Conservation (phyloP, 176 grass and related monocot genomes). For the Phyllostachys edulis region DNA sequence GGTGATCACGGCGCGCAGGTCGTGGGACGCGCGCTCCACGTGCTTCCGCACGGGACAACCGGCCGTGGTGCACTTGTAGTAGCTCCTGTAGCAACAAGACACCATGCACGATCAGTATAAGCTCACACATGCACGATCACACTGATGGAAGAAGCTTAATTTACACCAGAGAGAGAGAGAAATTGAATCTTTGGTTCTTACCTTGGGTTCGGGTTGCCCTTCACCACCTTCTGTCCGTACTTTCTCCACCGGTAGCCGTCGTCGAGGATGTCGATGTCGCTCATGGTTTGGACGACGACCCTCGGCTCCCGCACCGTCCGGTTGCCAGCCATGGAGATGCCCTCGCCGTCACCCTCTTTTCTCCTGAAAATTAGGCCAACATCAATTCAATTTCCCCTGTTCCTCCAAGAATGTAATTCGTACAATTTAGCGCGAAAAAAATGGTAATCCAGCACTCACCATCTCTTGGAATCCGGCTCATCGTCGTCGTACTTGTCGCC, state of each 20-base stretch:
- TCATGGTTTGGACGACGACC: slow-evolving; percentile 92
- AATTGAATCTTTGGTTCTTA: neutral
- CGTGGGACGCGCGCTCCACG: slow-evolving; percentile 92
- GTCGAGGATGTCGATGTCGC: slow-evolving; percentile 95
- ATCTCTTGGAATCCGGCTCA: slow-evolving; percentile 81
- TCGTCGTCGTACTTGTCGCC: slow-evolving; percentile 64
- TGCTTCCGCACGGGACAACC: slow-evolving; percentile 93
- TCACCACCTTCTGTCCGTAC: slow-evolving; percentile 97
- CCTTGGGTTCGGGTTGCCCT: slow-evolving; percentile 94
- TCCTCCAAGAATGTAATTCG: neutral
- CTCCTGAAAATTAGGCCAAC: slow-evolving; percentile 40
- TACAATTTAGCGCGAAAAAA: slow-evolving; percentile 5
- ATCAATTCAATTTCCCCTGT: neutral
- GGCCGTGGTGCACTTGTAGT: slow-evolving; percentile 91
- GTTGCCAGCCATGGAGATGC: slow-evolving; percentile 56
- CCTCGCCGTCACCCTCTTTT: slow-evolving; percentile 62
- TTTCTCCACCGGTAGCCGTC: slow-evolving; percentile 97
- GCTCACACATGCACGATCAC: neutral
- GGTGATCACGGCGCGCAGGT: slow-evolving; percentile 88
- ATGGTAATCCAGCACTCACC: slow-evolving; percentile 33
- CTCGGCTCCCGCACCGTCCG: slow-evolving; percentile 81
- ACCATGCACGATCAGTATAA: neutral
- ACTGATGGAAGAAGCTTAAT: neutral
- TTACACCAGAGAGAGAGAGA: neutral
- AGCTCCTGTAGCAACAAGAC: slow-evolving; percentile 50